A percentile compares a stretch with the other conserved stretches of the same genome.
Evolutionary conservation across 225 moss, liverwort and hornwort species (phyloP).

Genomic region (Sphagnum contortum): DNA sequence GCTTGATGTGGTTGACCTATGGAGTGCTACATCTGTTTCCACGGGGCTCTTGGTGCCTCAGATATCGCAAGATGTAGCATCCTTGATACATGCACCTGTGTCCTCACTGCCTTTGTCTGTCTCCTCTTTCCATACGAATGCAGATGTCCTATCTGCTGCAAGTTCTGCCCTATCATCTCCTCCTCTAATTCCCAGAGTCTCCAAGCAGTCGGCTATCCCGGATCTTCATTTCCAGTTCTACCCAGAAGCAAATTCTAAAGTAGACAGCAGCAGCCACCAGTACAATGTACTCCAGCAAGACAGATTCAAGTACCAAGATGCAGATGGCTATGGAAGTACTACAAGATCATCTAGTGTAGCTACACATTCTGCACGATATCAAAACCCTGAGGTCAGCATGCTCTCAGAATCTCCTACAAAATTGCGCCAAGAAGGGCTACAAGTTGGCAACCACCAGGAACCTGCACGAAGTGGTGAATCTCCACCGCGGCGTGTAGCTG

Average conservation of each 20-base stretch:
- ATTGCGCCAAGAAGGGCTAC: no score
- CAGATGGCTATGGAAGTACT: constrained; percentile 43
- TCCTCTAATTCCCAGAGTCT: constrained; percentile 46
- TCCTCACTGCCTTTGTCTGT: constrained; percentile 11
- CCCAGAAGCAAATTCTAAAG: constrained; percentile 35
- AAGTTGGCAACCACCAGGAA: no score
- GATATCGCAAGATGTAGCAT: constrained; percentile 60
- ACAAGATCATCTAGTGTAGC: no score
- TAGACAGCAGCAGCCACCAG: constrained; percentile 22
- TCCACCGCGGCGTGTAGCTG: no score
- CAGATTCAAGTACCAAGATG: constrained; percentile 32
- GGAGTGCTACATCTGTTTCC: constrained; percentile 51
- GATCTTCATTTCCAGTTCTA: constrained; percentile 51
- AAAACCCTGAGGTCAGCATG: no score
- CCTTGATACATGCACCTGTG: constrained; percentile 57
- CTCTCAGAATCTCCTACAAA: no score
- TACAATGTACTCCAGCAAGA: constrained; percentile 49
- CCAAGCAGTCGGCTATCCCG: constrained; percentile 38
- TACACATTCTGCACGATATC: no score
- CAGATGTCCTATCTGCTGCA: constrained; percentile 38
- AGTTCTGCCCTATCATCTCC: constrained; percentile 94
- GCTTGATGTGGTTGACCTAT: constrained; percentile 45
- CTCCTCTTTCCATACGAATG: constrained; percentile 25
- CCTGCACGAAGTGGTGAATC: no score
- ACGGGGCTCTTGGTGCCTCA: constrained; percentile 62